Base-by-base conservation (phyloP, 2,329 filamentous ascomycete species). In the Xylaria sp. region DNA sequence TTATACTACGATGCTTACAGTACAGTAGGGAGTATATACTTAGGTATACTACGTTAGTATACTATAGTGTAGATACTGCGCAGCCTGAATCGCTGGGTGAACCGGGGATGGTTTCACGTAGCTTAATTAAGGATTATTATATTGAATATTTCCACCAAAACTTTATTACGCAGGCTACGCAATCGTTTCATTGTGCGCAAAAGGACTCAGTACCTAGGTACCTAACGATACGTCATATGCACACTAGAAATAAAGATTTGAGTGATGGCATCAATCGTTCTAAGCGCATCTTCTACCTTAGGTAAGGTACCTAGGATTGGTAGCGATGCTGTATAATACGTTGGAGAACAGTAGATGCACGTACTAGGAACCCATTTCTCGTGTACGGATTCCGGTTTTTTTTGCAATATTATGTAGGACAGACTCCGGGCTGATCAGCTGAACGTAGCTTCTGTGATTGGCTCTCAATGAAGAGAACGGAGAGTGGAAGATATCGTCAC, bases 81-180 rank as follows among this genome's bases (percentile, higher is more conserved):
- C n/a, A n/a, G n/a, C n/a, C n/a, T n/a, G n/a, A n/a, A n/a, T n/a
- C 9, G 29, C 17, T n/a, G 29, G 23, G 15, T 40, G 10, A 38
- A 33, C 48, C 35, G 40, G 49, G 49, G 49, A 41, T 17, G 6
- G 51, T 60, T 54, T 60, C 57, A 55, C 9, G 15, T 8, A 48
- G 21, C 33, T 54, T 15, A 33, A 47, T 10, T 23, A 21, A 13
- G 29, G 19, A 25, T 29, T 27, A 17, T 29, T n/a, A 29, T 23
- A 11, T 37, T 21, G 25, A 46, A 43, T 29, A 9, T 19, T 38
- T 21, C 33, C 11, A n/a, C 29, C 1, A 13, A n/a, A n/a, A 31
- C 23, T 10, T 49, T 21, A 40, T 13, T 23, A 29, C 41, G 48
- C 53, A 29, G 13, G 23, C 11, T 25, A 10, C 29, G 21, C 25